These are phyloP conservation scores for Colletotrichum camelliae DNA, from an alignment of 2,329 filamentous ascomycete species.

Conservation along the genomic window DNA sequence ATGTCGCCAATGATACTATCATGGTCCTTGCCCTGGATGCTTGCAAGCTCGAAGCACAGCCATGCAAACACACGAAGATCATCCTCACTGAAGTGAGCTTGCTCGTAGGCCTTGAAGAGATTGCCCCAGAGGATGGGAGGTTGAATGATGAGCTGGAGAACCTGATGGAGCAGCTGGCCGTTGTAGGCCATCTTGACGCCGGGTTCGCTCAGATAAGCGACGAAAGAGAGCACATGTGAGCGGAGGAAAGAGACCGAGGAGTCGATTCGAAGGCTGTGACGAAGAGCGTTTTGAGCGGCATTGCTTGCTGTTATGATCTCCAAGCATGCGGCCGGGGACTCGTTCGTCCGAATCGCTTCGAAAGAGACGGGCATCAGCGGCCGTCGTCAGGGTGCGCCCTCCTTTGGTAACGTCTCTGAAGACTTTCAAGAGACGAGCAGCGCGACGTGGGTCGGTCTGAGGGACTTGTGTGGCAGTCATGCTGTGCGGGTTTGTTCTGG, in stretches of 20 bases:
- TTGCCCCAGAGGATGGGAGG: conserved; percentile 59
- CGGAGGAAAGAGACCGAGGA: conserved; percentile 33
- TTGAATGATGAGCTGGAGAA: conserved; percentile 52
- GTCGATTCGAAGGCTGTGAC: conserved; percentile 29
- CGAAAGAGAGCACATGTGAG: conserved; percentile 35
- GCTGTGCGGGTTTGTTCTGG: background rate
- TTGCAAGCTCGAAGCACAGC: conserved; percentile 54
- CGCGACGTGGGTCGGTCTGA: background rate
- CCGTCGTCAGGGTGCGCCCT: background rate
- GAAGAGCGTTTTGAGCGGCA: conserved; percentile 26
- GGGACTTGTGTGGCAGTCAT: background rate
- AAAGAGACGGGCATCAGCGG: conserved; percentile 31
- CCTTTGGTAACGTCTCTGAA: conserved; percentile 22
- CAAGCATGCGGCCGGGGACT: conserved; percentile 27
- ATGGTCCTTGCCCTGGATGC: conserved; percentile 32
- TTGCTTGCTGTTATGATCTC: conserved; percentile 30
- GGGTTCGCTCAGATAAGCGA: conserved; percentile 45
- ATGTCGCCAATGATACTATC: conserved; percentile 27
- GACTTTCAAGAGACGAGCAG: conserved; percentile 16
- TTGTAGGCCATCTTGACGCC: conserved; percentile 52
- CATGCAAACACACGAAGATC: conserved; percentile 48
- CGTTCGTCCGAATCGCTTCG: conserved; percentile 25
- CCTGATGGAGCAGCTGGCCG: conserved; percentile 52
- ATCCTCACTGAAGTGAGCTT: conserved; percentile 29
- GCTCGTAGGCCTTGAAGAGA: conserved; percentile 41